Percentiles rank a stretch among this genome's conserved stretches.
phyloP scores from a whole-genome alignment of 345 rosid genomes.

The Eucalyptus urophylla region DNA sequence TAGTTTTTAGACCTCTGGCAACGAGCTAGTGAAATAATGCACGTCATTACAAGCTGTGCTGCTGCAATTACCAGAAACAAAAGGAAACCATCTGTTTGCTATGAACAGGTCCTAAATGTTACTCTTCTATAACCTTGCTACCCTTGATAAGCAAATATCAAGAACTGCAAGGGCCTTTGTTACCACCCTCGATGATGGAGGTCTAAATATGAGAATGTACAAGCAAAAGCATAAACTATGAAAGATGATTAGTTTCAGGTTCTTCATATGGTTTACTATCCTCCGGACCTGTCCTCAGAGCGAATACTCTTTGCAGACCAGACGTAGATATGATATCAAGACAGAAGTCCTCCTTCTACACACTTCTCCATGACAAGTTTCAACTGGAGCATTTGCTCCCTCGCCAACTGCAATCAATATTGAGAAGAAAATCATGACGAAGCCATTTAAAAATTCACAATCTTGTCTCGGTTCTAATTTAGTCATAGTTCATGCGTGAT shows the following conservation, averaged over 20 bases:
- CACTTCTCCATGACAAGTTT: slow-evolving; percentile 44
- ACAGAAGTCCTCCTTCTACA: slow-evolving; percentile 26
- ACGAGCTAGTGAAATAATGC: neutral
- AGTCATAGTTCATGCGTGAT: neutral
- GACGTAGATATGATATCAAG: slow-evolving; percentile 2
- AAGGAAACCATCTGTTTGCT: neutral
- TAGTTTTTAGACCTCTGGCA: neutral
- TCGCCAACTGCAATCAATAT: slow-evolving; percentile 44
- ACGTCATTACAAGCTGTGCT: neutral
- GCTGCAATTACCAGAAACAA: neutral
- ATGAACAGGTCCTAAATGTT: neutral
- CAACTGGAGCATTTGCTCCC: slow-evolving; percentile 56
- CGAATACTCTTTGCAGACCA: neutral
- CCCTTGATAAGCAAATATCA: neutral
- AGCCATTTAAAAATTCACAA: neutral
- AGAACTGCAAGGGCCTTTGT: neutral
- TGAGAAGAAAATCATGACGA: neutral
- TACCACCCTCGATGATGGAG: neutral
- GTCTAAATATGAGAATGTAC: neutral
- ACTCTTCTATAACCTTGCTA: neutral
- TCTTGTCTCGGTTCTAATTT: neutral
- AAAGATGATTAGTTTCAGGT: neutral
- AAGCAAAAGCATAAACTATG: neutral
- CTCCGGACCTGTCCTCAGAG: neutral
- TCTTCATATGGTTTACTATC: neutral